phyloP scores from a whole-genome alignment of 148 eudicot species.

The Vaccinium myrtillus region DNA sequence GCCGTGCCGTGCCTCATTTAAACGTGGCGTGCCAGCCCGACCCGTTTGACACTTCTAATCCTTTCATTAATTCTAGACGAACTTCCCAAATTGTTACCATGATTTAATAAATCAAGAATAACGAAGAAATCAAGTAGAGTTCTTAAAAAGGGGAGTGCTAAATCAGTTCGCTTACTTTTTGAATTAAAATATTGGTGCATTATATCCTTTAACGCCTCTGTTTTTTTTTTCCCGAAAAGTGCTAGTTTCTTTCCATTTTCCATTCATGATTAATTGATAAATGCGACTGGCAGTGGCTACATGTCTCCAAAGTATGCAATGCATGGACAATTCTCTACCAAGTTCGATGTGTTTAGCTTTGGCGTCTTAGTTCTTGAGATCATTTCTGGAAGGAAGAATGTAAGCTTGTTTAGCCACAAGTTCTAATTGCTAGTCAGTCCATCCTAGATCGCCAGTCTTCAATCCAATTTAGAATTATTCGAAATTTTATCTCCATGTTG shows the following conservation, averaged over 20 bases:
- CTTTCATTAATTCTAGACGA: too few species aligned
- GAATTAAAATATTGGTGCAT: background rate
- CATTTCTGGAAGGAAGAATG: conserved; percentile 38
- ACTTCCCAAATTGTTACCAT: too few species aligned
- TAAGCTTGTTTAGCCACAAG: conserved; percentile 16
- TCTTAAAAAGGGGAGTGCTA: too few species aligned
- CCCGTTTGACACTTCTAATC: too few species aligned
- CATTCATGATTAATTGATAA: background rate
- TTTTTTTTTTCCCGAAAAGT: background rate
- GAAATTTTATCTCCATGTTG: background rate
- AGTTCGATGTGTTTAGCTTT: conserved; percentile 58
- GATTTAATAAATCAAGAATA: too few species aligned
- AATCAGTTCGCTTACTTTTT: background rate
- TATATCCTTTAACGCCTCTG: too few species aligned
- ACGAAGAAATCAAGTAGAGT: too few species aligned
- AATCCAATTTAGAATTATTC: background rate
- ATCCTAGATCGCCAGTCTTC: background rate
- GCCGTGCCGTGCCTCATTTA: too few species aligned
- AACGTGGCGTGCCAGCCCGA: too few species aligned
- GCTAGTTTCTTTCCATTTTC: background rate
- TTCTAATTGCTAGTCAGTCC: background rate
- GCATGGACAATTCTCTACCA: conserved; percentile 43
- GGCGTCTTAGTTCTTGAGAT: conserved; percentile 54
- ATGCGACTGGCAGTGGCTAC: conserved; percentile 39
- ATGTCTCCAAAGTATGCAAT: conserved; percentile 60